Conservation (phyloP, 345 rosid species). For the Euphorbia tirucalli region DNA sequence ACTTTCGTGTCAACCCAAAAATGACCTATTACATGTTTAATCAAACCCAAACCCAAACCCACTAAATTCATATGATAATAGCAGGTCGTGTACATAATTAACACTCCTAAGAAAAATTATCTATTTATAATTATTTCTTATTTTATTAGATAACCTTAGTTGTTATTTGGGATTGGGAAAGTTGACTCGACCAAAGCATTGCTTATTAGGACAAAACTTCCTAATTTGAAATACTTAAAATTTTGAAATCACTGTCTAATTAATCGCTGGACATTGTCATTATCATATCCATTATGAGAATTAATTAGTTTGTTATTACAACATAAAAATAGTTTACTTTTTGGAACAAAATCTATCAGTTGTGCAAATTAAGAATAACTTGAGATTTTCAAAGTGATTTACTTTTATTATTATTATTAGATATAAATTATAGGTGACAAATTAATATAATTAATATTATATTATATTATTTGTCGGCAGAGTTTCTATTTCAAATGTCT, state of each 20-base stretch:
- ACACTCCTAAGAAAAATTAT: too few relatives aligned
- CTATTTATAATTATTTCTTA: too few relatives aligned
- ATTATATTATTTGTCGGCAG: background rate
- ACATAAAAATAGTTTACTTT: background rate
- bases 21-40: too few relatives aligned
- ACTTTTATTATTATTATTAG: background rate
- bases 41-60: too few relatives aligned
- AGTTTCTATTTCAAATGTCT: background rate
- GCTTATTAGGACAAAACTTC: background rate
- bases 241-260: background rate
- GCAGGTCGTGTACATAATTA: too few relatives aligned
- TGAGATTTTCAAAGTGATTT: background rate
- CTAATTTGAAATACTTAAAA: background rate
- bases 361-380: background rate
- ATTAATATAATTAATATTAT: too few relatives aligned
- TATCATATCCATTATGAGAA: background rate
- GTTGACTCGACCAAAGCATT: too few relatives aligned
- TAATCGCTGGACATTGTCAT: background rate
- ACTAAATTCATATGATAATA: too few relatives aligned
- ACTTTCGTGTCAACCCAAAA: too few relatives aligned
- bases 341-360: background rate
- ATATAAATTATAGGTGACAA: too few relatives aligned
- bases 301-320: background rate
- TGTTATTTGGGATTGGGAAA: too few relatives aligned
- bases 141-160: too few relatives aligned